Evolutionary conservation across 805 yeast species (phyloP), one percentile per base, ranked within the genome.

Genomic region (Candida taoyuanica): DNA sequence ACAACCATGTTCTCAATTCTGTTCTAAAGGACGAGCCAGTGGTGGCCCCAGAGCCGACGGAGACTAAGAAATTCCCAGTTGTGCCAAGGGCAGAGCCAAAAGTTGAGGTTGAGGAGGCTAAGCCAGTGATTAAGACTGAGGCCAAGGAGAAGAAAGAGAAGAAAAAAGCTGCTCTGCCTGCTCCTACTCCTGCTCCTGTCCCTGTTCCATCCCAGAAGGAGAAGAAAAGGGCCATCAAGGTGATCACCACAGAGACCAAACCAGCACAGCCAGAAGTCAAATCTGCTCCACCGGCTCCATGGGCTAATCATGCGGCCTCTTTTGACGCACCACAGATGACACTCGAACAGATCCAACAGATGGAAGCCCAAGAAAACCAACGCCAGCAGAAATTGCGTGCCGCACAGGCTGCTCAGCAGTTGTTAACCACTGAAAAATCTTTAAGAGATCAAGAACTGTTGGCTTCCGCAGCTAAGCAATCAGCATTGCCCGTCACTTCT

Each of bases 291-390:
- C 53, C 67, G 21, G 81, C 81, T 5, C 81, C 81, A 31, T 76
- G 81, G 81, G 80, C 80, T n/a, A 43, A 53, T 1, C 50, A 55
- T 17, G 42, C 51, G 5, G 43, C 51, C 30, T 38, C 48, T 13
- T 46, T 46, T 35, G 40, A 38, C 14, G 44, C 37, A 43, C 76
- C 77, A 11, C 53, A 60, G n/a, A 41, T 73, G 37, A 60, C 79
- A 0, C 60, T 76, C 49, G 66, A 68, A 36, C 74, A 76, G 54
- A 73, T 75, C 39, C 80, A 74, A 52, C 61, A 61, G 45, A 30
- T 53, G 17, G 62, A 73, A 39, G 74, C 73, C 43, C 70, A 70
- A 21, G 75, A 71, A 49, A 63, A 64, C 40, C 64, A 62, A 31
- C 69, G 62, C 46, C 64, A 68, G 46, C 36, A 55, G 16, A 70